Evolutionary conservation across 305 asterid genomes (phyloP).

Genomic region (Fraxinus dipetala): DNA sequence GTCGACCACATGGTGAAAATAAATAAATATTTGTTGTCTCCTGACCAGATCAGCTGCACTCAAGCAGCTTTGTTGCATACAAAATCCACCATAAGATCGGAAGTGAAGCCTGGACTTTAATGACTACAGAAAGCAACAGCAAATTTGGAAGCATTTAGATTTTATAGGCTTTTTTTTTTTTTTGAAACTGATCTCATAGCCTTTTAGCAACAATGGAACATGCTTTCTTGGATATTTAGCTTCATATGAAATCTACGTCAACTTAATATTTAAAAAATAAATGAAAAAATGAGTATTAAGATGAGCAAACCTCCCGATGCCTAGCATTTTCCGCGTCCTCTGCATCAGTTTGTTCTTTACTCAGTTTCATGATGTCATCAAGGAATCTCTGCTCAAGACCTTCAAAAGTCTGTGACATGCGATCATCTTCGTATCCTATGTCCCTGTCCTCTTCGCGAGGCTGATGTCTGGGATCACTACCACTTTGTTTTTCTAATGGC

Average conservation of each 20-base stretch:
- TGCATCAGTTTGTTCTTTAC: conserved; percentile 86
- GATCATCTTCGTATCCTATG: conserved; percentile 68
- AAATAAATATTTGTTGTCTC: background rate
- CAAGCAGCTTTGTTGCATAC: background rate
- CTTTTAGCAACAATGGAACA: background rate
- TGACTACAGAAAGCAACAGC: background rate
- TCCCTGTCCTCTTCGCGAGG: conserved; percentile 74
- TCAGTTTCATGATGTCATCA: conserved; percentile 78
- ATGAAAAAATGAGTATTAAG: conserved; percentile 9
- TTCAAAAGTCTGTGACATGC: conserved; percentile 49
- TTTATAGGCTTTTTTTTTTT: background rate
- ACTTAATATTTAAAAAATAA: background rate
- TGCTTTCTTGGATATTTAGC: background rate
- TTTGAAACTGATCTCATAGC: background rate
- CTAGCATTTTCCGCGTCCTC: conserved; percentile 95
- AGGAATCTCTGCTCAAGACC: conserved; percentile 79
- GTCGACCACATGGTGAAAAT: background rate
- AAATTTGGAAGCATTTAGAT: background rate
- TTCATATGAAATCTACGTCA: background rate
- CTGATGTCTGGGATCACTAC: conserved; percentile 68
- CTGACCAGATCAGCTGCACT: background rate
- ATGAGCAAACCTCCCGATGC: conserved; percentile 80
- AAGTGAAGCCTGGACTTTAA: background rate
- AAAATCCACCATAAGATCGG: background rate
- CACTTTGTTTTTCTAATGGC: conserved; percentile 62